phyloP scores from a whole-genome alignment of 768 basidiomycete genomes.

The Xerocomellus amylosporus region DNA sequence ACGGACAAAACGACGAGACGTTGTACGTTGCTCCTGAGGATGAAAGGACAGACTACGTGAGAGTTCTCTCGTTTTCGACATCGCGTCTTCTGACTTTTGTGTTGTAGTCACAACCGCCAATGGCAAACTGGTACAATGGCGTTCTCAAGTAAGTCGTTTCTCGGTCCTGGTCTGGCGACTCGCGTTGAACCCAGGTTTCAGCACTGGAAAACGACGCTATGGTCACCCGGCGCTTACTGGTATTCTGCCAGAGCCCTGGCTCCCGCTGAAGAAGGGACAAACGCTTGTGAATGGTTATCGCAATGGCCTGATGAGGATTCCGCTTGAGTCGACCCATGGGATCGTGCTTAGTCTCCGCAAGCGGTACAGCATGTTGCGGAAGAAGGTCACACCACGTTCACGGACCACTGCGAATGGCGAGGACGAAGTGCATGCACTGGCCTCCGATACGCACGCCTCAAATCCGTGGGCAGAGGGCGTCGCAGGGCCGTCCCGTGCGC shows the following conservation, averaged over 20 bases:
- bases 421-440: slow-evolving; percentile 20
- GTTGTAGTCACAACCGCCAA: slow-evolving; percentile 86
- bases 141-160: slow-evolving; percentile 70
- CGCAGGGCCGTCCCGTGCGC: slow-evolving; percentile 19
- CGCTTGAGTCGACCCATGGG: slow-evolving; percentile 51
- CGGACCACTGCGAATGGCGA: slow-evolving; percentile 9
- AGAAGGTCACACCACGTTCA: slow-evolving; percentile 24
- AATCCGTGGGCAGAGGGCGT: slow-evolving; percentile 63
- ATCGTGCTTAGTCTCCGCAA: slow-evolving; percentile 83
- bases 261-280: slow-evolving; percentile 84
- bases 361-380: slow-evolving; percentile 54
- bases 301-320: slow-evolving; percentile 34
- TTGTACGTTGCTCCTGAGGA: slow-evolving; percentile 95
- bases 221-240: slow-evolving; percentile 96
- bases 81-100: slow-evolving; percentile 7
- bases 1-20: slow-evolving; percentile 91
- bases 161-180: neutral
- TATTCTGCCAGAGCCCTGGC: slow-evolving; percentile 89
- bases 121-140: slow-evolving; percentile 92
- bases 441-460: slow-evolving; percentile 27
- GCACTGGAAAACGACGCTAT: slow-evolving; percentile 92
- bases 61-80: slow-evolving; percentile 17
- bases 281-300: slow-evolving; percentile 56
- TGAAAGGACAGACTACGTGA: slow-evolving; percentile 84
- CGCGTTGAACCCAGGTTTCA: slow-evolving; percentile 28